Evolutionary conservation across 371 early-diverging fungal species (phyloP), one percentile per base, ranked within the genome.

Genomic region (Actinomortierella ambigua): DNA sequence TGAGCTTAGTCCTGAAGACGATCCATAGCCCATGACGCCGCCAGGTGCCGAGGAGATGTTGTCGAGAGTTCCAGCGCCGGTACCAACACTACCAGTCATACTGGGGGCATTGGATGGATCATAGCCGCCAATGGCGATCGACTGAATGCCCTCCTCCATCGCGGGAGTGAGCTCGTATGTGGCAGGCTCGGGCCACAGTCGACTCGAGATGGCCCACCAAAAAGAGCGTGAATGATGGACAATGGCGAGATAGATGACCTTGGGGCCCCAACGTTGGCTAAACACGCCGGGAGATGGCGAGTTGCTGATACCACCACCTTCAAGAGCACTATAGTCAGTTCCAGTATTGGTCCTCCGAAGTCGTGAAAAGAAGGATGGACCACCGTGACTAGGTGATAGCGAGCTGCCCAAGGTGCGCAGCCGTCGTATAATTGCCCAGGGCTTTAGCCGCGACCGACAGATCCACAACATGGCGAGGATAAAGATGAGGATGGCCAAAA

Each of bases 101-200:
- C 43, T 53, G 3, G 71, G 26, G 47, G 29, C 58, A 13, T 55
- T 59, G 4, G 34, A 11, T 11, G 34, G 4, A n/a, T 70, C 71
- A 34, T 61, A 70, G 6, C 71, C 71, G 8, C 54, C 65, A 41
- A 70, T 70, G 2, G 71, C 50, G 23, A 70, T 55, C 14, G 68
- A 58, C 39, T 61, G 62, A 6, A 61, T 61, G 61, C 61, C 59
- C 26, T 61, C 62, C 15, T 61, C 61, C 7, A 48, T 14, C n/a
- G 29, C 20, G 3, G 40, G 43, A 3, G 28, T 55, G 27, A 50
- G 2, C 27, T 55, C 56, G 23, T 63, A 69, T 13, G 46, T 55
- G 15, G 50, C 42, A 9, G 71, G 65, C 44, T 70, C 71, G 0
- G 65, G 71, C 71, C 71, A 70, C 56, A 70, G 26, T 0, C 71